phyloP scores from a whole-genome alignment of 2,329 filamentous ascomycete genomes.

The Calonectria pteridis region DNA sequence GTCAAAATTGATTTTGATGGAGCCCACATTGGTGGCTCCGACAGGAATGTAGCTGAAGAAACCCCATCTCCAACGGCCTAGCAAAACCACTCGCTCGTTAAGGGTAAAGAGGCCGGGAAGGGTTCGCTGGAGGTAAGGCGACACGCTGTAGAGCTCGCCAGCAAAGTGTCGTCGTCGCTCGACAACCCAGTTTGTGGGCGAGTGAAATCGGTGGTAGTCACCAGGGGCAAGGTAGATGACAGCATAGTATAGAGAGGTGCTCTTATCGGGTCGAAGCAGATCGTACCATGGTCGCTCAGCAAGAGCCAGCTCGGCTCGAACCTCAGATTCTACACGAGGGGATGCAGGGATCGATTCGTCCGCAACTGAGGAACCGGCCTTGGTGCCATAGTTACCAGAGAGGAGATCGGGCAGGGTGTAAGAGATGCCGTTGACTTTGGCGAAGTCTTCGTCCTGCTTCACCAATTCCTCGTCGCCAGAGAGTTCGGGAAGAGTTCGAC shows the following conservation, averaged over 20 bases:
- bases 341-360: constrained; percentile 79
- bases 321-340: constrained; percentile 82
- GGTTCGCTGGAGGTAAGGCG: constrained; percentile 92
- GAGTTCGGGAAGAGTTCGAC: constrained; percentile 44
- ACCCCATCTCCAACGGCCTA: constrained; percentile 95
- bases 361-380: constrained; percentile 62
- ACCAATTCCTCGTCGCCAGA: constrained; percentile 74
- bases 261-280: constrained; percentile 70
- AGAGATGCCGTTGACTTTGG: constrained; percentile 91
- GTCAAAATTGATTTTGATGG: constrained; percentile 98
- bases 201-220: constrained; percentile 99
- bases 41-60: constrained; percentile 98
- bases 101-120: constrained; percentile 95
- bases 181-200: constrained; percentile 94
- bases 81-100: constrained; percentile 93
- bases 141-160: constrained; percentile 94
- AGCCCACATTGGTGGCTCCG: constrained; percentile 96
- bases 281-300: constrained; percentile 79
- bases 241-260: constrained; percentile 87
- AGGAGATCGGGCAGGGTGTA: constrained; percentile 92
- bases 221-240: constrained; percentile 97
- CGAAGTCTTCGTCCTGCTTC: constrained; percentile 90
- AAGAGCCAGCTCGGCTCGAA: constrained; percentile 84
- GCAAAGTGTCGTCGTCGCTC: constrained; percentile 97
- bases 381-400: constrained; percentile 72